Base-by-base conservation (phyloP, 2,329 filamentous ascomycete species). In the Xylaria sp. region DNA sequence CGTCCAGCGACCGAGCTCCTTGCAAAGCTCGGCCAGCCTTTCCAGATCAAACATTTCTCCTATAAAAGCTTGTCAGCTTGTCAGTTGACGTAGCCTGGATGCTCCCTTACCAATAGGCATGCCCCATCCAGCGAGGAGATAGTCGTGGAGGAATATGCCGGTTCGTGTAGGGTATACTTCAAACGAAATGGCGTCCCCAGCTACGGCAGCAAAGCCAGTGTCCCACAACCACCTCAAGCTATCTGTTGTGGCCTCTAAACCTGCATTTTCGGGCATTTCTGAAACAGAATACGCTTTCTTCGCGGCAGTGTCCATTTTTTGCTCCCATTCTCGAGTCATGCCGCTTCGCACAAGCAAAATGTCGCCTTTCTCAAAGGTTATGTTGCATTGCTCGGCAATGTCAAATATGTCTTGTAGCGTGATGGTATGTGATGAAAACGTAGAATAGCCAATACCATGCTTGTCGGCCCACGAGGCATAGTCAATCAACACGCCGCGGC, bases 401-500 rank as follows among this genome's bases (percentile, higher is more conserved):
- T 69, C 64, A 1, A 66, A 51, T 0, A 76, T 60, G 1, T 44
- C 66, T 20, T 8, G 13, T 2, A 65, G 61, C 38, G 66, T 66
- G 39, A 78, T 69, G 22, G 68, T 62, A 62, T 78, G 69, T 17
- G 69, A 62, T 26, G 76, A 71, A 60, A 82, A 71, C 20, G 73
- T 62, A 39, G 67, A 70, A 51, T 77, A 74, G 1, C 63, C 50
- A 38, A 80, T 72, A 7, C 69, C 69, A 37, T 72, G 66, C 54
- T 68, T 52, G 63, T 71, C 67, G 1, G 77, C 76, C 70, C 74
- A 82, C 4, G 71, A 69, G 4, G 67, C 72, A 47, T 79, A 83
- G 66, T 82, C 80, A 1, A 82, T 69, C 7, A 82, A 68, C 5
- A 82, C 76, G 2, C 79, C 80, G 7, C 80, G 76, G 4, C 78